These are phyloP conservation scores for Schizochytrium sp. DNA, from an alignment of 108 stramenopile genomes.

Conservation along the genomic window DNA sequence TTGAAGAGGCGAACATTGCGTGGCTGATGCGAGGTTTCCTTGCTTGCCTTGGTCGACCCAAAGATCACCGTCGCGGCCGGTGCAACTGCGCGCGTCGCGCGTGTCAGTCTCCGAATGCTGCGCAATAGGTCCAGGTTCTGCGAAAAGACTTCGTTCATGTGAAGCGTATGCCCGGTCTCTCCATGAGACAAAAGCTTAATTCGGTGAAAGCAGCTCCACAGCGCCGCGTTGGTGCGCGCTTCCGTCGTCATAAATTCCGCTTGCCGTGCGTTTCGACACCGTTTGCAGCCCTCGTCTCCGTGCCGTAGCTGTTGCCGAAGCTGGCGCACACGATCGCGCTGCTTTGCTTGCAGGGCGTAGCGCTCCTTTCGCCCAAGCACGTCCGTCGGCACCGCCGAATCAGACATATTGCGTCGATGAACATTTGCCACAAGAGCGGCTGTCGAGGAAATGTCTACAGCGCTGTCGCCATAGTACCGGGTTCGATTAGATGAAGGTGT, in stretches of 20 bases:
- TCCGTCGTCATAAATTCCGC: background rate
- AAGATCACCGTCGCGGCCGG: background rate
- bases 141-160: background rate
- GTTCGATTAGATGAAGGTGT: background rate
- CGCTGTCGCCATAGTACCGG: background rate
- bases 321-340: background rate
- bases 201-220: constrained; percentile 13
- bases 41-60: background rate
- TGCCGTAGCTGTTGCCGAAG: background rate
- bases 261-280: background rate
- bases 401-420: background rate
- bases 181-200: background rate
- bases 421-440: background rate
- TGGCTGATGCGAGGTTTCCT: background rate
- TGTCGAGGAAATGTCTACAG: background rate
- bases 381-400: background rate
- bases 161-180: background rate
- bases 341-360: background rate
- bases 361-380: background rate
- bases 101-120: background rate
- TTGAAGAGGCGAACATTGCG: background rate
- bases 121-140: background rate
- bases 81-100: background rate
- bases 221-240: background rate
- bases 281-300: constrained; percentile 6